A percentile compares a stretch with the other conserved stretches of the same genome.
phyloP scores from a whole-genome alignment of 805 yeast genomes.

The Suhomyces vadensis region DNA sequence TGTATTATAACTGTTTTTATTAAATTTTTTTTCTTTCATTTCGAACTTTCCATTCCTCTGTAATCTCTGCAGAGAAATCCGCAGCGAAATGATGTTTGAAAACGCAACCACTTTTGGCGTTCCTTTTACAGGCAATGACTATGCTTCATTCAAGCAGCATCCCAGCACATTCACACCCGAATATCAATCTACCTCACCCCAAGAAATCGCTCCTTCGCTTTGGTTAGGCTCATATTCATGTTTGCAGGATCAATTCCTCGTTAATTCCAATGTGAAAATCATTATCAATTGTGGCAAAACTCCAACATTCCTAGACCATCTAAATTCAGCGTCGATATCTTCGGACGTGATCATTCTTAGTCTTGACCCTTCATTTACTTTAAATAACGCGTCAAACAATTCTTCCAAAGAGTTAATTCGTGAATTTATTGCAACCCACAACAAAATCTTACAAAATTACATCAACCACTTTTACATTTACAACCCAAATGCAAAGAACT shows the following conservation, averaged over 20 bases:
- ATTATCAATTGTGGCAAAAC: conserved; percentile 42
- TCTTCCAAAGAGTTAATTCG: conserved; percentile 16
- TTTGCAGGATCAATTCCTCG: conserved; percentile 10
- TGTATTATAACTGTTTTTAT: no score
- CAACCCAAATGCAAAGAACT: conserved; percentile 28
- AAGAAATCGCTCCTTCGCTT: conserved; percentile 30
- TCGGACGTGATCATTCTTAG: conserved; percentile 40
- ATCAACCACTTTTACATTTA: conserved; percentile 35
- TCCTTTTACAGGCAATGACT: not conserved
- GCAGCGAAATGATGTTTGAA: not conserved
- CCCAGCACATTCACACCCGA: not conserved
- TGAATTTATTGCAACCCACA: conserved; percentile 30
- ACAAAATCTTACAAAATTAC: conserved; percentile 39
- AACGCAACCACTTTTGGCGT: not conserved
- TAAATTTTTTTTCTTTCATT: no score
- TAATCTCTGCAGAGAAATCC: not conserved
- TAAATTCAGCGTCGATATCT: conserved; percentile 27
- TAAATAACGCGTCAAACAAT: conserved; percentile 17
- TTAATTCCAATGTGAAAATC: conserved; percentile 31
- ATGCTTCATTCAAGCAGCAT: not conserved
- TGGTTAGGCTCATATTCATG: conserved; percentile 27
- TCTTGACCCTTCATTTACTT: conserved; percentile 36
- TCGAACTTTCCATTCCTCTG: not conserved
- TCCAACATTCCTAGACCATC: conserved; percentile 25
- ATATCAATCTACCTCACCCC: conserved; percentile 8